phyloP scores from a whole-genome alignment of 345 rosid species.

The Eutrema yunnanense region DNA sequence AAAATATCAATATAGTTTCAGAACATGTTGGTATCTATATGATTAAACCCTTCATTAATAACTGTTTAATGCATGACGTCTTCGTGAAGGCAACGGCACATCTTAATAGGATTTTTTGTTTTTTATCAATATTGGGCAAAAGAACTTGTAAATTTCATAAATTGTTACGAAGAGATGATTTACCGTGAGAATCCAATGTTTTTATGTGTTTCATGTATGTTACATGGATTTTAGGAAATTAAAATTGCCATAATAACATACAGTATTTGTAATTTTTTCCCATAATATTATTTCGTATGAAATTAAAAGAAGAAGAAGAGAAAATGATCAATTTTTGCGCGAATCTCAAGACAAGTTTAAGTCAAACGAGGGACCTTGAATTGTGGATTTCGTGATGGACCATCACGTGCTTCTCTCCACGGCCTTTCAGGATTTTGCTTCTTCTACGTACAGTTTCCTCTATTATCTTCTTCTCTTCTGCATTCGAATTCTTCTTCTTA shows the following conservation, averaged over 20 bases:
- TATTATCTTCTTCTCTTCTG: not conserved
- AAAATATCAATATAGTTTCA: conserved; percentile 21
- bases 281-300: not conserved
- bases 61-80: conserved; percentile 30
- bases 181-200: conserved; percentile 34
- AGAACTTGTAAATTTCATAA: conserved; percentile 21
- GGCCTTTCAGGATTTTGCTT: conserved; percentile 28
- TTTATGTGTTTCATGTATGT: conserved; percentile 11
- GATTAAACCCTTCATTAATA: conserved; percentile 22
- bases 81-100: conserved; percentile 37
- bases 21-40: conserved; percentile 26
- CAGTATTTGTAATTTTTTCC: not conserved
- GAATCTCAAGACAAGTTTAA: conserved; percentile 20
- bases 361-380: conserved; percentile 40
- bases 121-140: not conserved
- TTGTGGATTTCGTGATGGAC: conserved; percentile 32
- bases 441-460: conserved; percentile 12
- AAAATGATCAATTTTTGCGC: not conserved
- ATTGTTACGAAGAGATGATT: conserved; percentile 11
- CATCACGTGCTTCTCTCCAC: conserved; percentile 33
- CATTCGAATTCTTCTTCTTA: not conserved
- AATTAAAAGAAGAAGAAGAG: not conserved
- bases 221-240: conserved; percentile 11
- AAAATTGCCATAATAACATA: not conserved
- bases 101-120: not conserved